Percentiles rank a stretch among this genome's conserved stretches.
Evolutionary conservation across 1,284 basidiomycete genomes (phyloP).

Genomic region (Trametes sp.): DNA sequence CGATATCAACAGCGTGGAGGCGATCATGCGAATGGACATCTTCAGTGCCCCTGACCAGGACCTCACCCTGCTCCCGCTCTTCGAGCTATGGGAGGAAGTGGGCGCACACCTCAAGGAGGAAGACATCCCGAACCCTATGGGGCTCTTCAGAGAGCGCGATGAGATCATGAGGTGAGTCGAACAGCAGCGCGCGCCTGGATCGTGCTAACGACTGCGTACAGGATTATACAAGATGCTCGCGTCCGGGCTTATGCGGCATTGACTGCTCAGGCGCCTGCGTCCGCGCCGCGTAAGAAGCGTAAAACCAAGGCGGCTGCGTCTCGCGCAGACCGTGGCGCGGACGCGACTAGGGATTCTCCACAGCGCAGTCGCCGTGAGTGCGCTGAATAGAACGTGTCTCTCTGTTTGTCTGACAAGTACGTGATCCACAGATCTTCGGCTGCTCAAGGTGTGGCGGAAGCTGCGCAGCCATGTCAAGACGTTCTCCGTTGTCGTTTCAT

Average conservation of each 20-base stretch:
- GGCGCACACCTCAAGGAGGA: slow-evolving; percentile 9
- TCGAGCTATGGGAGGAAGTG: slow-evolving; percentile 11
- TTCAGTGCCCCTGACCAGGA: neutral
- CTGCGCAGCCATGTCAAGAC: neutral
- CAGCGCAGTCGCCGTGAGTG: no score
- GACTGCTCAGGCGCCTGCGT: neutral
- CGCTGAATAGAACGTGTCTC: no score
- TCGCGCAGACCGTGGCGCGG: no score
- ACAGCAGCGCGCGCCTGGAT: neutral
- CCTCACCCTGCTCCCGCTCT: neutral
- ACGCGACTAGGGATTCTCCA: no score
- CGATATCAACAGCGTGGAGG: neutral
- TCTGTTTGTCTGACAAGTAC: no score
- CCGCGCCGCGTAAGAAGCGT: no score
- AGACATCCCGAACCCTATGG: slow-evolving; percentile 9
- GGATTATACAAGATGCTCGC: neutral
- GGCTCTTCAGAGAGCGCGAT: neutral
- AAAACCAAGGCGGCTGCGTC: no score
- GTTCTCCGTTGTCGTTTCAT: neutral
- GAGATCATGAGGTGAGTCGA: neutral
- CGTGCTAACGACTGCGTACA: neutral
- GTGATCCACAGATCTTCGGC: no score
- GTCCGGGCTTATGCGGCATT: neutral
- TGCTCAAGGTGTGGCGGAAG: neutral
- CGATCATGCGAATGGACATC: neutral